phyloP scores from a whole-genome alignment of 176 grass and related monocot genomes.

The Oryza rufipogon region DNA sequence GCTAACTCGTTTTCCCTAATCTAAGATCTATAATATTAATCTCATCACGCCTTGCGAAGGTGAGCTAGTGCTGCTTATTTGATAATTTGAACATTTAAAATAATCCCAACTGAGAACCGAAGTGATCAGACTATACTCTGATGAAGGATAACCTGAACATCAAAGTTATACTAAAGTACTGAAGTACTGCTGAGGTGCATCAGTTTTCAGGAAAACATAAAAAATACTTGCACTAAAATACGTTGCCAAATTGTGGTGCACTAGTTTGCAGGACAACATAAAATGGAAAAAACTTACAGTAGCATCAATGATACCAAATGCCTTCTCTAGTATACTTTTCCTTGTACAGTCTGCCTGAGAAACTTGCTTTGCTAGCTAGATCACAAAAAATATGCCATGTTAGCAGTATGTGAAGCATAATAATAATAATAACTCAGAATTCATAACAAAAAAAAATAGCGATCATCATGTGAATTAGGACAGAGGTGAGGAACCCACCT shows the following conservation, averaged over 20 bases:
- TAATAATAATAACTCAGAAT: conserved; percentile 15
- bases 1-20: background rate
- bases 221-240: conserved; percentile 55
- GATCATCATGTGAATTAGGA: conserved; percentile 20
- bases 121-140: conserved; percentile 24
- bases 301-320: conserved; percentile 87
- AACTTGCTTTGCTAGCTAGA: conserved; percentile 89
- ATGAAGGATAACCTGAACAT: background rate
- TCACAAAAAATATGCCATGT: conserved; percentile 40
- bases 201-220: conserved; percentile 33
- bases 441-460: conserved; percentile 26
- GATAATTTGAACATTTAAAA: conserved; percentile 1
- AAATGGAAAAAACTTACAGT: conserved; percentile 58
- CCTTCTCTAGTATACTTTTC: conserved; percentile 81
- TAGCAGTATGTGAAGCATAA: conserved; percentile 27
- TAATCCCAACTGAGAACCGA: conserved; percentile 4
- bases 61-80: background rate
- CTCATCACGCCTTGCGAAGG: background rate
- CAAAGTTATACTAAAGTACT: background rate
- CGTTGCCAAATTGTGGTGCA: background rate
- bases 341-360: conserved; percentile 72
- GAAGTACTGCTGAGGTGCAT: background rate
- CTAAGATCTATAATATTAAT: background rate
- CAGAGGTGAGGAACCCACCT: conserved; percentile 52
- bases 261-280: conserved; percentile 31